These are phyloP conservation scores for Apiospora malaysiana DNA, from an alignment of 2,329 filamentous ascomycete genomes.

Conservation along the genomic window DNA sequence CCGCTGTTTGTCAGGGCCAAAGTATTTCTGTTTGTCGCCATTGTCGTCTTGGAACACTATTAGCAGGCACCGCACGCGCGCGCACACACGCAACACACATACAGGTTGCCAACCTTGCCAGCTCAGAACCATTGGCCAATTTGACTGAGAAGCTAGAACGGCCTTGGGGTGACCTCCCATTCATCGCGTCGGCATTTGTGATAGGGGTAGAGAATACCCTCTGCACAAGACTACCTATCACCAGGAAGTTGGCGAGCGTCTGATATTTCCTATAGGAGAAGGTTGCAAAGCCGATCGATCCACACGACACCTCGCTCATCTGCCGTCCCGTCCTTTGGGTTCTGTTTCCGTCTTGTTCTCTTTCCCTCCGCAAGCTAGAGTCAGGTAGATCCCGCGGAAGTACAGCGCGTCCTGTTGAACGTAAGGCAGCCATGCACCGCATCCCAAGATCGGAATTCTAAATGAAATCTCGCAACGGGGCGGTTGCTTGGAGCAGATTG, in stretches of 20 bases:
- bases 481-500: neutral
- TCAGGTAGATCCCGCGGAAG: constrained; percentile 6
- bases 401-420: neutral
- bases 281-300: neutral
- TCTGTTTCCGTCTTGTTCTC: neutral
- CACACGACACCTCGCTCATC: neutral
- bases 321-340: neutral
- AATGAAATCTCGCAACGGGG: neutral
- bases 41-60: neutral
- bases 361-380: neutral
- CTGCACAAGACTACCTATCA: no score
- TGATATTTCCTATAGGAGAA: neutral
- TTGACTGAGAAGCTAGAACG: neutral
- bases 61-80: neutral
- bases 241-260: neutral
- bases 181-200: neutral
- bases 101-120: neutral
- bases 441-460: neutral
- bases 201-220: no score
- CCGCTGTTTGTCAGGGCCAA: neutral
- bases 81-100: neutral
- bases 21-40: neutral
- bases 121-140: neutral
- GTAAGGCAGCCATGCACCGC: neutral
- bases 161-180: neutral